phyloP scores from a whole-genome alignment of 768 basidiomycete genomes.

The Pleurotus salmoneostramineus region DNA sequence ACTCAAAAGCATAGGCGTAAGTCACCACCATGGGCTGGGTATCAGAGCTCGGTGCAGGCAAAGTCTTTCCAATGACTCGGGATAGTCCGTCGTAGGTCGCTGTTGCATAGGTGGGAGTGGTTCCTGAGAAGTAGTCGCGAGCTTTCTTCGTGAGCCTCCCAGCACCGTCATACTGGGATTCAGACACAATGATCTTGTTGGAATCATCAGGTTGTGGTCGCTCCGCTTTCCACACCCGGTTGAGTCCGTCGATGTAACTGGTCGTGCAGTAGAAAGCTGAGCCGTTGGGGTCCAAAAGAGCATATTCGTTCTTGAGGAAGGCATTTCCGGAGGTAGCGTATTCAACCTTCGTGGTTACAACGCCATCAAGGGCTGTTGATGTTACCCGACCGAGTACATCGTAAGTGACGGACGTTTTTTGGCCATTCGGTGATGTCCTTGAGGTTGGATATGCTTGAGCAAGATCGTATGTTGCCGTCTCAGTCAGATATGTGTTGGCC shows the following conservation, averaged over 20 bases:
- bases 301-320: not conserved
- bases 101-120: not conserved
- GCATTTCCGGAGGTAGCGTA: not conserved
- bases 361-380: not conserved
- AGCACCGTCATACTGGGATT: not conserved
- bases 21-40: not conserved
- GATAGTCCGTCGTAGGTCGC: not conserved
- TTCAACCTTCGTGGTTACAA: not conserved
- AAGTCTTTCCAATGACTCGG: not conserved
- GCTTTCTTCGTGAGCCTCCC: not conserved
- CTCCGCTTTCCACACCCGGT: not conserved
- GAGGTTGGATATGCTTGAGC: not conserved
- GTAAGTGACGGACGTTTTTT: not conserved
- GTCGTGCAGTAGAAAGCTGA: not conserved
- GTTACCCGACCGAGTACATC: not conserved
- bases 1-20: not conserved
- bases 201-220: not conserved
- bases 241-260: slow-evolving; percentile 1
- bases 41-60: not conserved
- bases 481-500: not conserved
- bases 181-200: not conserved
- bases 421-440: not conserved
- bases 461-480: not conserved
- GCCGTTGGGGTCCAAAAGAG: not conserved
- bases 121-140: not conserved